A percentile compares a stretch with the other conserved stretches of the same genome.
These are phyloP conservation scores for Colletotrichum agaves DNA, from an alignment of 2,329 filamentous ascomycete species.

Conservation along the genomic window DNA sequence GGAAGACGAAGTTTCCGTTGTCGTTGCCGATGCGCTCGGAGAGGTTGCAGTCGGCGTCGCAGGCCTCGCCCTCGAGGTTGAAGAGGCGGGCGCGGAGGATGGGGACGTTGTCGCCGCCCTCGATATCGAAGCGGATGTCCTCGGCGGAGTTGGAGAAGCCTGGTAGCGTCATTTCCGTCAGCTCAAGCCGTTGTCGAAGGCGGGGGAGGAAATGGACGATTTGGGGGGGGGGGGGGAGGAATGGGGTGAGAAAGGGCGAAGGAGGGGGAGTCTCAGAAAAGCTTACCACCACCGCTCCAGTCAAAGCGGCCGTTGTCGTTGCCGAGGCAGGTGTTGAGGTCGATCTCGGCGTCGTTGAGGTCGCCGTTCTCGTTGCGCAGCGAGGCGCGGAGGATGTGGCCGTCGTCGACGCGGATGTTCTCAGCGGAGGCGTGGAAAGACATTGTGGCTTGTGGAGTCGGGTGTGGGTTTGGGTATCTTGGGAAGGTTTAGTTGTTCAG, in stretches of 20 bases:
- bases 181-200: too few species aligned
- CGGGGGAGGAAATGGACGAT: too few species aligned
- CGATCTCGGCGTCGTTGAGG: slow-evolving; percentile 52
- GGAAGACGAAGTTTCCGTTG: slow-evolving; percentile 56
- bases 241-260: neutral
- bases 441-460: slow-evolving; percentile 44
- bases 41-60: slow-evolving; percentile 63
- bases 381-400: slow-evolving; percentile 58
- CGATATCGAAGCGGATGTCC: slow-evolving; percentile 58
- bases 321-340: slow-evolving; percentile 62
- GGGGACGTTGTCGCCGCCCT: slow-evolving; percentile 61
- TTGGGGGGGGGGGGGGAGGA: neutral
- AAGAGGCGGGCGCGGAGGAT: slow-evolving; percentile 62
- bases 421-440: slow-evolving; percentile 62
- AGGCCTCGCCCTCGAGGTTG: slow-evolving; percentile 53
- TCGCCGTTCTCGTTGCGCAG: slow-evolving; percentile 56
- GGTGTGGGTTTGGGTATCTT: neutral
- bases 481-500: neutral
- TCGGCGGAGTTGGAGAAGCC: slow-evolving; percentile 59
- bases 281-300: slow-evolving; percentile 53
- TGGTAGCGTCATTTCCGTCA: slow-evolving; percentile 6
- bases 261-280: neutral
- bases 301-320: slow-evolving; percentile 61
- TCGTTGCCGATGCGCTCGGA: slow-evolving; percentile 64
- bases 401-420: slow-evolving; percentile 60